Conservation (phyloP, 768 basidiomycete species). For the Kwoniella heveanensis region DNA sequence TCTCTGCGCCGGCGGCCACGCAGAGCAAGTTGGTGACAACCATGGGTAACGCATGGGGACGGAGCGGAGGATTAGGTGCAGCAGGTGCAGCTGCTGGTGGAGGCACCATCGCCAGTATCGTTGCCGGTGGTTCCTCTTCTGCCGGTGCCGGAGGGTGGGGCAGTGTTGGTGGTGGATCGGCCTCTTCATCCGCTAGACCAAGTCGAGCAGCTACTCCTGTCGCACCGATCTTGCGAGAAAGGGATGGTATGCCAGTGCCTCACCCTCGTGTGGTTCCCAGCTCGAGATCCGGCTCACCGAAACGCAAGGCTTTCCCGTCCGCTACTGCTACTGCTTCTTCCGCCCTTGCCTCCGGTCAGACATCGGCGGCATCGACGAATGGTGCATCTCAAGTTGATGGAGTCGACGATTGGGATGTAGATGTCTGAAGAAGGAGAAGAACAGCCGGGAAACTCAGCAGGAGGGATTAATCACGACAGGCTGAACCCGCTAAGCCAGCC, state of each 20-base stretch:
- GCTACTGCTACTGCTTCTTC: no score
- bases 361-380: no score
- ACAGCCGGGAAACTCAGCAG: background rate
- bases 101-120: constrained; percentile 16
- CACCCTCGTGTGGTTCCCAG: no score
- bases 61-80: background rate
- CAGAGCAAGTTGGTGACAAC: constrained; percentile 19
- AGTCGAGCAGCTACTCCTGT: constrained; percentile 20
- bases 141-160: background rate
- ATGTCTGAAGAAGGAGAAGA: constrained; percentile 4
- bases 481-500: no score
- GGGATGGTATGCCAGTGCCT: background rate
- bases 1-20: constrained; percentile 36
- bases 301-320: no score
- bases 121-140: constrained; percentile 1
- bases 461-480: no score
- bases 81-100: background rate
- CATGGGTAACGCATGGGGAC: constrained; percentile 16
- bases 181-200: constrained; percentile 7
- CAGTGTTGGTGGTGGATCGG: background rate
- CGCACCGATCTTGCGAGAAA: constrained; percentile 15
- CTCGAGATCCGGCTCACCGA: no score
- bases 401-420: constrained; percentile 26
- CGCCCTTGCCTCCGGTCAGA: no score
- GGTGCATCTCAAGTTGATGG: background rate